Base-by-base conservation (phyloP, 2,329 filamentous ascomycete species). In the Colletotrichum gloeosporioides region DNA sequence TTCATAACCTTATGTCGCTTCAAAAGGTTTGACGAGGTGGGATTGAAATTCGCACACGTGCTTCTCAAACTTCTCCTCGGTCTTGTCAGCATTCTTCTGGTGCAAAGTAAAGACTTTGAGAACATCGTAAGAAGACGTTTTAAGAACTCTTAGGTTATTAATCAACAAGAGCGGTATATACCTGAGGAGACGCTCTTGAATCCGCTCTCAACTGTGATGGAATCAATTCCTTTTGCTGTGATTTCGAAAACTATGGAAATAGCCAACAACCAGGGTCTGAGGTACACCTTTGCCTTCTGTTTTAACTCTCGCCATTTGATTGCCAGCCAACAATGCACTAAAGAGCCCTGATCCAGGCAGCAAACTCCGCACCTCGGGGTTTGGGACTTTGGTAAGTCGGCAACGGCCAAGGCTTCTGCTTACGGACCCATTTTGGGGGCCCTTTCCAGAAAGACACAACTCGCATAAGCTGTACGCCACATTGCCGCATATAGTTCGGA, bases 311-410 rank as follows among this genome's bases (percentile, higher is more conserved):
- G 9, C 39, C 9, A n/a, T 44, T 2, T 10, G 0, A 6, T 4
- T 18, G 0, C 18, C 39, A n/a, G 39, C 18, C 0, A 6, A n/a
- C 0, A 44, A 44, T 44, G 0, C 39, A 3, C 3, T 5, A 44
- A 44, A 44, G 9, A 0, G 0, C 39, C 8, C 0, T 1, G 39
- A 2, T 0, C 0, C 0, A n/a, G 9, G 39, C 5, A 44, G 39
- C 9, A 1, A 44, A 44, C 39, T 44, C 18, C 18, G 9, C 39
- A 44, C 8, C 39, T 44, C 18, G 39, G n/a, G 39, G 39, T 18
- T 6, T 44, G 39, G 39, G 18, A 44, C 39, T 44, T 44, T 44
- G 39, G 39, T 44, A 0, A 44, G 39, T 44, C 18, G 39, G 39
- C 39, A n/a, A 39, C 34, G 1, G 1, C 34, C 34, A 39, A 16